Percentiles rank a stretch among this genome's conserved stretches.
Conservation (phyloP, 2,329 filamentous ascomycete species). For the Aspergillus sclerotialis region DNA sequence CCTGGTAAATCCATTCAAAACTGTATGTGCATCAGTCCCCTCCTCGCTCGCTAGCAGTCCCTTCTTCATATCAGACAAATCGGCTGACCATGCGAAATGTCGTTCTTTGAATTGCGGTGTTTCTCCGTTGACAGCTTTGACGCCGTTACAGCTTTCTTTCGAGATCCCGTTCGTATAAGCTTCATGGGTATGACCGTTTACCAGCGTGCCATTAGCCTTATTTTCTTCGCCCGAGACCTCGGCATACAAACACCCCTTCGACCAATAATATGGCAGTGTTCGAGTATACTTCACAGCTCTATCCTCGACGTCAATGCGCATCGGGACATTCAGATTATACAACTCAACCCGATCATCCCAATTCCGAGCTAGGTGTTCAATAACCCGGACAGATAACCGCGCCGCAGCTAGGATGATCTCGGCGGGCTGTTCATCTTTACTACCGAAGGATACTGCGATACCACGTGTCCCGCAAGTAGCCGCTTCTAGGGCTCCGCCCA, state of each 20-base stretch:
- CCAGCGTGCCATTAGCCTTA: slow-evolving; percentile 39
- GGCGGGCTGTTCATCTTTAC: slow-evolving; percentile 69
- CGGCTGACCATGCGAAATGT: slow-evolving; percentile 86
- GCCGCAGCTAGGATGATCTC: slow-evolving; percentile 68
- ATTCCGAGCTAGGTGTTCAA: slow-evolving; percentile 65
- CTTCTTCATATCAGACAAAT: slow-evolving; percentile 75
- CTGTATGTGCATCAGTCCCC: slow-evolving; percentile 84
- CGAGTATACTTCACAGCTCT: slow-evolving; percentile 67
- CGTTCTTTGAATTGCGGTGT: slow-evolving; percentile 56
- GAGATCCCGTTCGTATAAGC: slow-evolving; percentile 5
- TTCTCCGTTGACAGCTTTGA: slow-evolving; percentile 12
- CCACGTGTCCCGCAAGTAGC: slow-evolving; percentile 60
- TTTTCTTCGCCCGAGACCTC: slow-evolving; percentile 52
- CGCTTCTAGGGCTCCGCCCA: slow-evolving; percentile 70
- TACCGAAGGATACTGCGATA: slow-evolving; percentile 79
- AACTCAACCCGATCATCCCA: slow-evolving; percentile 69
- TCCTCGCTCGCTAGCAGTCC: slow-evolving; percentile 67
- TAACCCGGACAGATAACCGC: slow-evolving; percentile 62
- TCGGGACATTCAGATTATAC: slow-evolving; percentile 79
- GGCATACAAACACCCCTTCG: slow-evolving; percentile 67
- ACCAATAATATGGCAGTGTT: slow-evolving; percentile 84
- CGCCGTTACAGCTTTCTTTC: slow-evolving; percentile 7
- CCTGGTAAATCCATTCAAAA: slow-evolving; percentile 77
- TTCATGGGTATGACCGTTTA: slow-evolving; percentile 4
- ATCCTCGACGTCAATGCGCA: slow-evolving; percentile 63